Evolutionary conservation across 2,329 filamentous ascomycete genomes (phyloP).

Genomic region (Colletotrichum lindemuthianum): DNA sequence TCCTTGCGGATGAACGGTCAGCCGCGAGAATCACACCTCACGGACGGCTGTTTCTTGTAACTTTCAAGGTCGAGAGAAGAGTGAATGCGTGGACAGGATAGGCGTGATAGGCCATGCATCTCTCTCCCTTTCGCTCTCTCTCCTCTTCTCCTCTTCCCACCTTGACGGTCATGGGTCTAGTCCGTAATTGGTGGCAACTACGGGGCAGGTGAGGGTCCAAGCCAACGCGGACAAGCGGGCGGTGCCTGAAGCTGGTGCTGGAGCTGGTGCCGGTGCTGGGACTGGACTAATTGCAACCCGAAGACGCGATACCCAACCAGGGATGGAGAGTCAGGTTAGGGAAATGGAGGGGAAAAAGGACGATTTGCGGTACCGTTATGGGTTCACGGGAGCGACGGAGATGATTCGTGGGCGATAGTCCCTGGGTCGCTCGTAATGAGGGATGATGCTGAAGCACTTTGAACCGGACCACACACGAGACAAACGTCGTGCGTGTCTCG

Average conservation of each 20-base stretch:
- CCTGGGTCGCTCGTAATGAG: slow-evolving; percentile 15
- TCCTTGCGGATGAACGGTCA: too few species aligned
- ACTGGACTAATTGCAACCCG: slow-evolving; percentile 7
- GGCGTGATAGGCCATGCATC: too few species aligned
- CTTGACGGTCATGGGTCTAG: slow-evolving; percentile 5
- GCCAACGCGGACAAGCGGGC: slow-evolving; percentile 17
- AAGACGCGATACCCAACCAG: slow-evolving; percentile 24
- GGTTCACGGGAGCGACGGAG: slow-evolving; percentile 33
- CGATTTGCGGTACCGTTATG: slow-evolving; percentile 28
- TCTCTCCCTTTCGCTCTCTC: too few species aligned
- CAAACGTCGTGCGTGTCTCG: slow-evolving; percentile 17
- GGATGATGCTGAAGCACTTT: slow-evolving; percentile 26
- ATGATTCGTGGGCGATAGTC: slow-evolving; percentile 24
- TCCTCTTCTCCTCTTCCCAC: too few species aligned
- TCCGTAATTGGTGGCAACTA: slow-evolving; percentile 2
- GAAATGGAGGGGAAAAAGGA: slow-evolving; percentile 14
- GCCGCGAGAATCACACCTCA: too few species aligned
- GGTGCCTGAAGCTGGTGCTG: slow-evolving; percentile 5
- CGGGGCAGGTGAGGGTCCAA: slow-evolving; percentile 17
- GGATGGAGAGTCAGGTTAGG: slow-evolving; percentile 27
- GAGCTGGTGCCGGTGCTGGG: background rate
- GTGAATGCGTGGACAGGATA: too few species aligned
- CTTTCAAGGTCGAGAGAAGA: too few species aligned
- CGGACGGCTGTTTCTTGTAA: too few species aligned
- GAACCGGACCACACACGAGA: slow-evolving; percentile 8